These are phyloP conservation scores for Xanthoconium purpureum DNA, from an alignment of 768 basidiomycete genomes.

Conservation along the genomic window DNA sequence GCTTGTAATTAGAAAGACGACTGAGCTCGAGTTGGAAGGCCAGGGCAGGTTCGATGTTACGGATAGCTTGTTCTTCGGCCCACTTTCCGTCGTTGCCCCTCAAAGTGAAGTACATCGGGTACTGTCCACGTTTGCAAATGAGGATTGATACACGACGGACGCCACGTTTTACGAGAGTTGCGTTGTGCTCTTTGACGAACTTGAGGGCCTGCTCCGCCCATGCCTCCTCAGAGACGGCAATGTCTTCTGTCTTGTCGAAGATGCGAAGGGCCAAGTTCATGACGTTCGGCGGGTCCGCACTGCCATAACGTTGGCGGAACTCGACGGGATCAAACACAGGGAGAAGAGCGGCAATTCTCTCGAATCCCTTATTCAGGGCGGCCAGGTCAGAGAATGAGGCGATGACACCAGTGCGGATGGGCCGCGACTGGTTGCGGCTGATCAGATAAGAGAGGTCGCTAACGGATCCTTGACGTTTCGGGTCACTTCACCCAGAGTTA, in stretches of 20 bases:
- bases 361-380: conserved; percentile 69
- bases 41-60: conserved; percentile 96
- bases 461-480: conserved; percentile 84
- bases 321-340: conserved; percentile 73
- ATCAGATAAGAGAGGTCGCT: conserved; percentile 95
- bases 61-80: conserved; percentile 94
- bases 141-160: conserved; percentile 91
- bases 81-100: conserved; percentile 71
- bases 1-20: conserved; percentile 94
- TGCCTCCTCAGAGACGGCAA: conserved; percentile 55
- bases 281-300: conserved; percentile 82
- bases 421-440: conserved; percentile 80
- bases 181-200: conserved; percentile 67
- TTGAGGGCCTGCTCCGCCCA: conserved; percentile 72
- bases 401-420: conserved; percentile 86
- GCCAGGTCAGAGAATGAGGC: conserved; percentile 81
- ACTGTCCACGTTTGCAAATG: conserved; percentile 86
- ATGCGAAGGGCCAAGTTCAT: conserved; percentile 91
- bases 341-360: conserved; percentile 66
- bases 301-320: conserved; percentile 72
- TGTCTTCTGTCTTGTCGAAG: conserved; percentile 74
- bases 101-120: conserved; percentile 93
- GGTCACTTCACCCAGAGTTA: conserved; percentile 40
- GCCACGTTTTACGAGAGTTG: conserved; percentile 66
- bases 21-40: conserved; percentile 97